These are phyloP conservation scores for Patellifolia procumbens DNA, from an alignment of 179 eudicot species.

Conservation along the genomic window DNA sequence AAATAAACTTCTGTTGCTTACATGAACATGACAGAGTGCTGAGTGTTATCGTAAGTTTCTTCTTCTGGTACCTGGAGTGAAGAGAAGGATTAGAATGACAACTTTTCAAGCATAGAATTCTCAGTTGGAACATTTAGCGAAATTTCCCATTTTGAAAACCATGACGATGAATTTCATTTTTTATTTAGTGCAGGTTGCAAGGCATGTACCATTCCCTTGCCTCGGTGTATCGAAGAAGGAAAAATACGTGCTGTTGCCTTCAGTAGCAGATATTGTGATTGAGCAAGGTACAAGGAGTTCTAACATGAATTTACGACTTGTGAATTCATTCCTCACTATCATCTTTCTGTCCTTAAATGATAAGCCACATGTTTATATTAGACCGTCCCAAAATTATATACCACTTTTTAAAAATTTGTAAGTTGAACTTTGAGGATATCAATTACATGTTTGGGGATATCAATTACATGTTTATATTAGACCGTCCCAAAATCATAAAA, in stretches of 20 bases:
- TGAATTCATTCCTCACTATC: neutral
- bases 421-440: no score
- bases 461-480: no score
- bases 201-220: conserved; percentile 80
- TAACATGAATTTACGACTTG: neutral
- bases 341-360: no score
- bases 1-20: neutral
- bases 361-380: neutral
- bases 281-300: conserved; percentile 68
- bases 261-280: conserved; percentile 75
- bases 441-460: no score
- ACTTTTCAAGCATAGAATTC: neutral
- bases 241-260: conserved; percentile 68
- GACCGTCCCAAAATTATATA: neutral
- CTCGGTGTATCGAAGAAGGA: conserved; percentile 80
- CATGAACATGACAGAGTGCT: no score
- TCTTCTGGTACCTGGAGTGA: neutral
- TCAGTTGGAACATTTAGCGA: neutral
- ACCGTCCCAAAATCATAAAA: no score
- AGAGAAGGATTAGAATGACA: neutral
- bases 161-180: conserved; percentile 7
- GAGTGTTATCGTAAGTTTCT: neutral
- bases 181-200: conserved; percentile 47
- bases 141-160: neutral
- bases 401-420: no score